Evolutionary conservation across 2,329 filamentous ascomycete species (phyloP).

Genomic region (Periconia macrospinosa): DNA sequence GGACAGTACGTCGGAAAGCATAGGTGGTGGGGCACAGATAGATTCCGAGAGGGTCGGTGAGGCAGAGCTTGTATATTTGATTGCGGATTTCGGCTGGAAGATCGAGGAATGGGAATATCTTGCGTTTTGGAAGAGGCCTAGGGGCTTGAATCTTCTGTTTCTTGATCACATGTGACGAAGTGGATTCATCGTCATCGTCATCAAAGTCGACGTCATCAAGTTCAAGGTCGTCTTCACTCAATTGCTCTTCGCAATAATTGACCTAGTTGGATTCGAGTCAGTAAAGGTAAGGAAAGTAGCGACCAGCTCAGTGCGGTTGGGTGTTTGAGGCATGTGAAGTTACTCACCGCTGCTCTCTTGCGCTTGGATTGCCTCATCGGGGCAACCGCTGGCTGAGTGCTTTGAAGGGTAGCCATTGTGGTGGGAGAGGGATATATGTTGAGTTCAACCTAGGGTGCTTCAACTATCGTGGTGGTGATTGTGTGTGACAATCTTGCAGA

Average conservation of each 20-base stretch:
- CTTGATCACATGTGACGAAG: conserved; percentile 5
- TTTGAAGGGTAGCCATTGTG: conserved; percentile 20
- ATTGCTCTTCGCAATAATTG: conserved; percentile 29
- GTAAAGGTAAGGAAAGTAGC: too few relatives aligned
- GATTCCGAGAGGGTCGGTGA: conserved; percentile 29
- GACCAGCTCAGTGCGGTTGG: too few relatives aligned
- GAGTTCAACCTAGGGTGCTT: too few relatives aligned
- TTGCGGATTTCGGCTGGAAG: conserved; percentile 40
- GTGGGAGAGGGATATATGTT: background rate
- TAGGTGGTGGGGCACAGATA: conserved; percentile 24
- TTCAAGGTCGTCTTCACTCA: conserved; percentile 15
- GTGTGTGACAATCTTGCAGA: background rate
- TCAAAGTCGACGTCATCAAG: background rate
- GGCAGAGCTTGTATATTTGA: conserved; percentile 34
- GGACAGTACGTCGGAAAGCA: conserved; percentile 31
- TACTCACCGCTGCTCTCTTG: conserved; percentile 27
- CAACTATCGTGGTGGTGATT: background rate
- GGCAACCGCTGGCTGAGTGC: conserved; percentile 15
- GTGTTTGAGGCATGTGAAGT: too few relatives aligned
- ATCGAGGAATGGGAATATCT: conserved; percentile 37
- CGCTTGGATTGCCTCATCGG: conserved; percentile 32
- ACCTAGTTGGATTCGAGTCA: conserved; percentile 3
- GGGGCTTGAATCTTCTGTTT: conserved; percentile 20
- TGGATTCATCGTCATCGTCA: background rate
- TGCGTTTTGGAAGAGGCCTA: conserved; percentile 30